These are phyloP conservation scores for Lantana camara DNA, from an alignment of 257 asterid species.

Conservation along the genomic window DNA sequence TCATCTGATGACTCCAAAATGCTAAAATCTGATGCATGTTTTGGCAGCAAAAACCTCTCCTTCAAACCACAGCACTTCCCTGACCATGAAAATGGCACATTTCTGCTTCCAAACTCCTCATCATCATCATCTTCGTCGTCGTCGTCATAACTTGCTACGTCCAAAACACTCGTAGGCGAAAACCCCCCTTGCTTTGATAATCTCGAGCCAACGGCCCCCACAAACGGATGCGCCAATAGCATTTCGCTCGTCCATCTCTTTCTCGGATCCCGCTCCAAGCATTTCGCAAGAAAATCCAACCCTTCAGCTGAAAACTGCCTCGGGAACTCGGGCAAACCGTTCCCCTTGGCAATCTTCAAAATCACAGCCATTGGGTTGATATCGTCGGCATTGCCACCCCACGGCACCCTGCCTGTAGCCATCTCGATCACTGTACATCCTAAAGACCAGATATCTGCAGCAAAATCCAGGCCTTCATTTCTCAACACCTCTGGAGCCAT, in stretches of 20 bases:
- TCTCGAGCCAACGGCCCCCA: background rate
- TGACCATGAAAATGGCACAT: conserved; percentile 23
- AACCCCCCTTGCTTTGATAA: background rate
- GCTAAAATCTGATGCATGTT: conserved; percentile 1
- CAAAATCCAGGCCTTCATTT: conserved; percentile 33
- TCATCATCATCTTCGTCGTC: conserved; percentile 4
- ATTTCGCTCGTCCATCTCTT: conserved; percentile 48
- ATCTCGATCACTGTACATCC: conserved; percentile 70
- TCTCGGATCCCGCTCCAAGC: conserved; percentile 45
- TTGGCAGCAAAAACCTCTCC: conserved; percentile 14
- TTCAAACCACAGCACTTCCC: conserved; percentile 20
- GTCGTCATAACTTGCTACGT: conserved; percentile 36
- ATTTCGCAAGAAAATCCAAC: conserved; percentile 49
- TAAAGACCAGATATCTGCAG: conserved; percentile 67
- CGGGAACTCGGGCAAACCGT: conserved; percentile 48
- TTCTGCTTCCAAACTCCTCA: conserved; percentile 9
- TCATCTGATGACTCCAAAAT: conserved; percentile 32
- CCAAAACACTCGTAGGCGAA: conserved; percentile 59
- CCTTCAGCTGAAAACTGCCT: conserved; percentile 45
- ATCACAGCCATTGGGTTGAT: conserved; percentile 42
- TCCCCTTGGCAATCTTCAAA: conserved; percentile 45
- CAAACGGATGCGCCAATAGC: conserved; percentile 54
- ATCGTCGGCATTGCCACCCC: conserved; percentile 33
- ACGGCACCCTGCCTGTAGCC: conserved; percentile 61
- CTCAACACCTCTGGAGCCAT: conserved; percentile 70